Base-by-base conservation (phyloP, 164 flowering plant species). In the Dillenia suffruticosa region DNA sequence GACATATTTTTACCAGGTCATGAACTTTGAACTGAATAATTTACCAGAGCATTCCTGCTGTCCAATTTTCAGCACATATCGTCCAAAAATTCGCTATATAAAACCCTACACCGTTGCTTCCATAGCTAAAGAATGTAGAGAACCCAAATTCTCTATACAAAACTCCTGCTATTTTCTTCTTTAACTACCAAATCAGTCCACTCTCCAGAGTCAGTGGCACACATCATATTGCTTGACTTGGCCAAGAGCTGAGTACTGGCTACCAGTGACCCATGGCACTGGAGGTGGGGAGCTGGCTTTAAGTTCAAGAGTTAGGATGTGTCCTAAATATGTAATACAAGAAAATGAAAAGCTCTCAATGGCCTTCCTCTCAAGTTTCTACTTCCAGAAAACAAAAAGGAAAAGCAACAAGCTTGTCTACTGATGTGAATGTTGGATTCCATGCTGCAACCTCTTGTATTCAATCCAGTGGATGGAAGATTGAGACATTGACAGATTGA, bases 261-360 rank as follows among this genome's bases (percentile, higher is more conserved):
- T 47, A 3, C 71, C 72, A 0, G 50, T 19, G 22, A 19, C 22
- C 22, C 22, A 44, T 6, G 44, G 1, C 9, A 49, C 71, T 8
- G 62, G 19, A 24, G 58, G 44, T n/a, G 67, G 67, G 67, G 73
- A 71, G 4, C 26, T 68, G 26, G 65, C 70, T 46, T 10, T 67
- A 15, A 9, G 70, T 10, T 12, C 52, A 11, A 55, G 65, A 11
- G 72, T 70, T 11, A 65, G 44, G 2, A 51, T 65, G 5, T 72
- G 74, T 46, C 74, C 76, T 1, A 24, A 50, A 12, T 76, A 60
- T 15, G 74, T 72, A 13, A 76, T 76, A 4, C 79, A 61, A 46
- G 75, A 59, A 24, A 19, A 49, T 16, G 10, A 9, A 0, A 43
- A 13, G 10, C 13, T 12, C n/a, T 52, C 72, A 16, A 19, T 9